Evolutionary conservation across 176 grass and related monocot genomes (phyloP), one percentile per base, ranked within the genome.

Genomic region (Musa schizocarpa): DNA sequence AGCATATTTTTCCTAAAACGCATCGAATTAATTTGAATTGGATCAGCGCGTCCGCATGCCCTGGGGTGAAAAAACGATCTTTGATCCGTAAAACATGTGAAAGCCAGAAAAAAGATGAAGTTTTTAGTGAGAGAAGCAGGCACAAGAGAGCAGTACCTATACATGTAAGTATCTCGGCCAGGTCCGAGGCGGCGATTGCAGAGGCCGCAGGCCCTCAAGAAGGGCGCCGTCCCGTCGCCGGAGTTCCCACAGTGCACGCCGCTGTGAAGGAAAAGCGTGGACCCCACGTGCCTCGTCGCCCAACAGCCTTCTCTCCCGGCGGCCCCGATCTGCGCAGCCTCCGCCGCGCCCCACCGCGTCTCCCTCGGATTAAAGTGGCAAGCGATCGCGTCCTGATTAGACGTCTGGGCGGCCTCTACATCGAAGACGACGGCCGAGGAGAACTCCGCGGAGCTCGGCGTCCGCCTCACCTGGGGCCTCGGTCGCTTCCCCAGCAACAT

Each of bases 101-200:
- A 19, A 13, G 57, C 9, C 14, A 51, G 9, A 14, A 52, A 51
- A 64, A 67, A 66, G 43, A 5, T 27, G 59, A 9, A 16, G 63
- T 58, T 14, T 53, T 65, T 48, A 77, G 63, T 12, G 19, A 71
- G 25, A 13, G 57, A 7, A 2, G 61, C 68, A 25, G 25, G 19
- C 22, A 19, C 75, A 61, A 48, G 17, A 71, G 9, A 64, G 20
- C 76, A 65, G 48, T 83, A 97, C 95, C 86, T 98, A 76, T 98
- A 98, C 88, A 98, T 94, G 82, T 91, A 98, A 76, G 83, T 90
- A 82, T 98, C 95, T 8, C 81, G 80, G 69, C 95, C 95, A 9
- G 95, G 95, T 25, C 88, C 95, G 49, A 98, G 82, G 49, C 81
- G 82, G 73, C 95, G 95, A 5, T 78, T 78, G 82, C 95, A 98